Conservation (phyloP, 2,329 filamentous ascomycete species). For the Trichoderma brevicompactum region DNA sequence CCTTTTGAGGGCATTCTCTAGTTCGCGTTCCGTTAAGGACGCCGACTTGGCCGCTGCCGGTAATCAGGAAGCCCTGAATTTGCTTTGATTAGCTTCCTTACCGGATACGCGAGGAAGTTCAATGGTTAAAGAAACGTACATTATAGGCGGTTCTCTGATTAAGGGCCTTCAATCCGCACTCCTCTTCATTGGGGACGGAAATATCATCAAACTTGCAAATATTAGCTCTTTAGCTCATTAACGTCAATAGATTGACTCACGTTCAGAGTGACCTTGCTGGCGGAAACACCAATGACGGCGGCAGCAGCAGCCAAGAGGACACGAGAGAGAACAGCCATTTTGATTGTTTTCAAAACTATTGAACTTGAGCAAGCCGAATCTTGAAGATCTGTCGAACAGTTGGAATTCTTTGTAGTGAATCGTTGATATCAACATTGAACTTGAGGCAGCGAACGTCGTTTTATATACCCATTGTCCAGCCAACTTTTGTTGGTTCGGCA, state of each 20-base stretch:
- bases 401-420: not conserved
- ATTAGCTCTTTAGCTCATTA: not conserved
- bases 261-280: slow-evolving; percentile 1
- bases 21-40: not conserved
- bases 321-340: slow-evolving; percentile 13
- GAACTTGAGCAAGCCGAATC: too few relatives aligned
- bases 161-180: not conserved
- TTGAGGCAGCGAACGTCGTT: not conserved
- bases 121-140: not conserved
- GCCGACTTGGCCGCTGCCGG: not conserved
- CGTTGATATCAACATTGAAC: not conserved
- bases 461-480: not conserved
- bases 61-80: not conserved
- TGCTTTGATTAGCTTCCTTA: not conserved
- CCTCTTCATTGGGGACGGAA: not conserved
- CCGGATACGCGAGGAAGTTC: not conserved
- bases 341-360: not conserved
- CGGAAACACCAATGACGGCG: slow-evolving; percentile 3
- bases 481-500: slow-evolving; percentile 1
- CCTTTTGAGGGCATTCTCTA: not conserved
- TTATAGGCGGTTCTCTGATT: not conserved
- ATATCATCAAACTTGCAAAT: not conserved
- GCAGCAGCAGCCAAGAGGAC: not conserved
- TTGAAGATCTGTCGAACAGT: not conserved
- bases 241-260: not conserved